Base-by-base conservation (phyloP, 1,284 basidiomycete genomes). In the Ganoderma meredithae region DNA sequence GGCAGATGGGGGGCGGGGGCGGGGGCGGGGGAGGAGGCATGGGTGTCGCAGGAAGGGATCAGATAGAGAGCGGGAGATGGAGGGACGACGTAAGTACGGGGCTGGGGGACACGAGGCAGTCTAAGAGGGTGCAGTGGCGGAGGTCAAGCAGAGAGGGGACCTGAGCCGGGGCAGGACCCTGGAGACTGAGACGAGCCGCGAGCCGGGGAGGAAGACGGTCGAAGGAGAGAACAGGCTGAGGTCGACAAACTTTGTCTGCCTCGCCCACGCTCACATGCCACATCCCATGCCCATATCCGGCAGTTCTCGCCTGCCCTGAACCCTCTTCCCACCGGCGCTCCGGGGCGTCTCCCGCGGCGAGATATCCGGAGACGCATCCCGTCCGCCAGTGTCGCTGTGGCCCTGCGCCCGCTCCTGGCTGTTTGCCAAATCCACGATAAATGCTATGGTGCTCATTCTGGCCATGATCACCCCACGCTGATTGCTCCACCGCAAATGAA, bases 21-120 rank as follows among this genome's bases (percentile, higher is more conserved):
- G 75, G 76, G 9, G 77, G 73, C n/a, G 76, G 76, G 19, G 72
- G 75, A 36, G 76, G 78, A 68, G 78, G 69, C 75, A 77, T 76
- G 75, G 76, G 77, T 77, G 73, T 77, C 76, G 76, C 77, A 71
- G 67, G 63, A 65, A 64, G 55, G 66, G 60, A 69, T 69, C 64
- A 68, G 66, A 70, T 68, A 60, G 66, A 62, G 68, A 63, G 64
- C 64, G 66, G 49, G 41, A n/a, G 64, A 60, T 60, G 44, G 67
- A 66, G 63, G 63, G 60, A 58, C 69, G 47, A 60, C 36, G 67
- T 63, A 61, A 64, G 62, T 65, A 70, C 62, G 64, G 58, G 22
- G 65, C 61, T 43, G 68, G 65, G 39, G 67, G 69, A 69, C 73
- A 72, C 73, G 73, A 72, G 73, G 73, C 70, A 64, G 44, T 22